Conservation (phyloP, 768 basidiomycete genomes). For the Neoboletus subvelutipes region DNA sequence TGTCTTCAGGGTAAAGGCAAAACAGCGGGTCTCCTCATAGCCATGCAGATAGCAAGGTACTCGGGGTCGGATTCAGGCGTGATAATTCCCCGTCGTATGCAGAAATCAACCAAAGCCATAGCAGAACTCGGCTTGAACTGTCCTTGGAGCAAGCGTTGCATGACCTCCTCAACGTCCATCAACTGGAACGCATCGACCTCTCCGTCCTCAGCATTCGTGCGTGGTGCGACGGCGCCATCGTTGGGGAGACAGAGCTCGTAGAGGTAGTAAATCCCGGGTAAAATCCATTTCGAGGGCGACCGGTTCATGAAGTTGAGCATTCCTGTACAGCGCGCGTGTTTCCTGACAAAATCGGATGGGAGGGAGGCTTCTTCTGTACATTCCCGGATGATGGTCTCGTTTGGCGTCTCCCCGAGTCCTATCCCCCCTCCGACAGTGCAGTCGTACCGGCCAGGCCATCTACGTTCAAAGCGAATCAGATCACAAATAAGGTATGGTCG, state of each 20-base stretch:
- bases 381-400: slow-evolving; percentile 41
- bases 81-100: slow-evolving; percentile 36
- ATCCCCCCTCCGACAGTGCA: slow-evolving; percentile 47
- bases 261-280: slow-evolving; percentile 47
- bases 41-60: slow-evolving; percentile 27
- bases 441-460: slow-evolving; percentile 38
- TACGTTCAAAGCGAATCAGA: slow-evolving; percentile 2
- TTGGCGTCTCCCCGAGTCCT: slow-evolving; percentile 38
- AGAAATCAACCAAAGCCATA: slow-evolving; percentile 43
- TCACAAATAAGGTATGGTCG: background rate
- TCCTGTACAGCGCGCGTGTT: slow-evolving; percentile 35
- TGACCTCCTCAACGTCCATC: slow-evolving; percentile 34
- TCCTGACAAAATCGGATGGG: slow-evolving; percentile 35
- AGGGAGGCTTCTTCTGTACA: slow-evolving; percentile 45
- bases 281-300: slow-evolving; percentile 41
- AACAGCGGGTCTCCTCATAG: slow-evolving; percentile 15
- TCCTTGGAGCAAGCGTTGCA: slow-evolving; percentile 34
- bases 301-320: slow-evolving; percentile 42
- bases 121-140: slow-evolving; percentile 45
- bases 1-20: slow-evolving; percentile 22
- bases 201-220: slow-evolving; percentile 38
- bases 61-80: slow-evolving; percentile 24
- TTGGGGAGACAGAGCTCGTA: slow-evolving; percentile 43
- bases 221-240: slow-evolving; percentile 34
- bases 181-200: slow-evolving; percentile 45